These are phyloP conservation scores for Hypsizygus marmoreus DNA, from an alignment of 768 basidiomycete genomes.

Conservation along the genomic window DNA sequence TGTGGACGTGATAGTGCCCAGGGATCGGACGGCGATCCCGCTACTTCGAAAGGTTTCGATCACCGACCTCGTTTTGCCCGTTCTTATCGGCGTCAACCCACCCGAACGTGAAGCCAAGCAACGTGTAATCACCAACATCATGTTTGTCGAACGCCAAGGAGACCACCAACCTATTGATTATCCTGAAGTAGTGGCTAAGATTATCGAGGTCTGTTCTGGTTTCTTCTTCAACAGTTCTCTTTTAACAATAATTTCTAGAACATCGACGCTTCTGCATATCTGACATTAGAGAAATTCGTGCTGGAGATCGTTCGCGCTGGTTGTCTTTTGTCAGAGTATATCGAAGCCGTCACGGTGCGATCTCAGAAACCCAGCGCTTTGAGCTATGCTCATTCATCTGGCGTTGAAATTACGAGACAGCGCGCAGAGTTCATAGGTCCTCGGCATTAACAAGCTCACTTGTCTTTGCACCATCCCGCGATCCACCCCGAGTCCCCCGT, in stretches of 20 bases:
- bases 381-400: constrained; percentile 62
- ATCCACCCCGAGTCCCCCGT: too few relatives aligned
- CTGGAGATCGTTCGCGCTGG: constrained; percentile 44
- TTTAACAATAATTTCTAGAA: constrained; percentile 35
- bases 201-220: constrained; percentile 39
- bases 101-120: constrained; percentile 70
- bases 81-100: constrained; percentile 72
- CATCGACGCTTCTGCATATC: constrained; percentile 50
- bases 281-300: constrained; percentile 64
- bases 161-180: constrained; percentile 36
- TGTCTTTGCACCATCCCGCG: too few relatives aligned
- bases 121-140: constrained; percentile 56
- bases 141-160: constrained; percentile 36
- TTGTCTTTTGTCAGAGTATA: constrained; percentile 29
- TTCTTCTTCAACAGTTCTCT: not conserved
- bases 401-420: constrained; percentile 58
- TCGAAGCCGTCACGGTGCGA: constrained; percentile 48
- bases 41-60: constrained; percentile 37
- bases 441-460: too few relatives aligned
- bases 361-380: constrained; percentile 74
- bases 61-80: constrained; percentile 46
- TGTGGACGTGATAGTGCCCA: constrained; percentile 36
- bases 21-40: not conserved
- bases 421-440: constrained; percentile 24
- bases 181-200: constrained; percentile 30